These are phyloP conservation scores for Microthlaspi erraticum DNA, from an alignment of 345 rosid species.

Conservation along the genomic window DNA sequence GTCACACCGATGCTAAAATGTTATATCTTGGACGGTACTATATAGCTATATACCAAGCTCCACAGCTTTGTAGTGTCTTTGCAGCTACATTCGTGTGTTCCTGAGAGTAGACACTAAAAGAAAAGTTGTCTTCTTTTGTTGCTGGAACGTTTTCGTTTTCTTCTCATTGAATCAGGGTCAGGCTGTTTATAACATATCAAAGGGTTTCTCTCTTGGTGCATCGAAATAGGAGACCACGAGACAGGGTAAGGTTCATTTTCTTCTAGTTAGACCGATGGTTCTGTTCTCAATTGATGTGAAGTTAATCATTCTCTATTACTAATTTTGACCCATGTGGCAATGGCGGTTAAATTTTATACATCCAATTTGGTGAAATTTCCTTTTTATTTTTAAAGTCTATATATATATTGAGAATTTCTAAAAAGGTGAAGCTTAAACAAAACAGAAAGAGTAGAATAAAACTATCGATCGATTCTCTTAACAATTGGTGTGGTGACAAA, in stretches of 20 bases:
- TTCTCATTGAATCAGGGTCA: constrained; percentile 59
- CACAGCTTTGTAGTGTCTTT: constrained; percentile 84
- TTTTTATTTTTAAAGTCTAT: no score
- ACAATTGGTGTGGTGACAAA: no score
- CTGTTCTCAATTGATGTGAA: background rate
- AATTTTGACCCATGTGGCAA: no score
- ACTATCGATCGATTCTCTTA: no score
- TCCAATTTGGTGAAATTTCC: no score
- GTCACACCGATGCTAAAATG: constrained; percentile 79
- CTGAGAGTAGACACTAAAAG: background rate
- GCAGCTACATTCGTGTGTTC: constrained; percentile 52
- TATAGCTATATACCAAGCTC: constrained; percentile 94
- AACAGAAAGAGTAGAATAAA: no score
- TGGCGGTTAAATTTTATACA: no score
- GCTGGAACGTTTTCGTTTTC: background rate
- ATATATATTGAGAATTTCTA: no score
- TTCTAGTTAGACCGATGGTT: background rate
- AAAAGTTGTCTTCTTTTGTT: constrained; percentile 22
- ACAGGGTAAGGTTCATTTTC: constrained; percentile 57
- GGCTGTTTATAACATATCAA: constrained; percentile 72
- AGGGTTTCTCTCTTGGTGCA: constrained; percentile 83
- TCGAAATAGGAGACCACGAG: constrained; percentile 94
- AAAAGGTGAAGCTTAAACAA: no score
- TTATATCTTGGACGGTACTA: constrained; percentile 87
- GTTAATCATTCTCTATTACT: no score